phyloP scores from a whole-genome alignment of 495 filamentous ascomycete genomes.

The Neurospora sp. region DNA sequence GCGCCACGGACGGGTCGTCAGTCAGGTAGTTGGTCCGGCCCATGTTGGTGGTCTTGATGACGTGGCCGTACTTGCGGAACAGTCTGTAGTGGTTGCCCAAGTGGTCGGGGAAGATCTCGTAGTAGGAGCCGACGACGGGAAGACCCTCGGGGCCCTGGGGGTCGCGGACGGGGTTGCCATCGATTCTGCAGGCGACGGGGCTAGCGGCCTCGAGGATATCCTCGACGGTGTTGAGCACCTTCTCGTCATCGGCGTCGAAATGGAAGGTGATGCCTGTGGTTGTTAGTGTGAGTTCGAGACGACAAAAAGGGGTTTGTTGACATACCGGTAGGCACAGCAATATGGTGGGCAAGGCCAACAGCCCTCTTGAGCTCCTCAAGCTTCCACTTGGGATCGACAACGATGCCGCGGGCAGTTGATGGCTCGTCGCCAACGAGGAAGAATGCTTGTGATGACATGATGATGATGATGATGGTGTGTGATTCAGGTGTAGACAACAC shows the following conservation, averaged over 20 bases:
- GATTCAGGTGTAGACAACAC: background rate
- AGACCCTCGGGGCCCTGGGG: constrained; percentile 36
- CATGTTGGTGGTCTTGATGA: constrained; percentile 46
- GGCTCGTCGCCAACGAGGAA: constrained; percentile 34
- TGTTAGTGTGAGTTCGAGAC: background rate
- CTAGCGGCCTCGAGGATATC: constrained; percentile 20
- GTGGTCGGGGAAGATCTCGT: constrained; percentile 49
- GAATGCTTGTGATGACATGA: constrained; percentile 31
- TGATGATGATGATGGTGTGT: background rate
- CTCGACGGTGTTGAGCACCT: constrained; percentile 13
- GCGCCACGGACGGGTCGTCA: constrained; percentile 36
- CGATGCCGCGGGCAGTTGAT: constrained; percentile 27
- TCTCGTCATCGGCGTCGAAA: constrained; percentile 14
- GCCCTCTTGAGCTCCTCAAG: constrained; percentile 23
- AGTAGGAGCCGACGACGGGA: constrained; percentile 41
- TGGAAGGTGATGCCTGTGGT: constrained; percentile 31
- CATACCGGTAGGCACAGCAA: constrained; percentile 25
- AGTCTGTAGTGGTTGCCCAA: constrained; percentile 49
- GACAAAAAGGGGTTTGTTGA: background rate
- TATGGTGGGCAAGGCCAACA: constrained; percentile 26
- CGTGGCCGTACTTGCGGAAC: constrained; percentile 40
- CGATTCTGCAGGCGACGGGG: constrained; percentile 33
- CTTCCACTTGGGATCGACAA: constrained; percentile 16
- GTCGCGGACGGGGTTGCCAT: constrained; percentile 33
- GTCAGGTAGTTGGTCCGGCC: constrained; percentile 41